Conservation (phyloP, 2,329 filamentous ascomycete species). For the Seiridium cupressi region DNA sequence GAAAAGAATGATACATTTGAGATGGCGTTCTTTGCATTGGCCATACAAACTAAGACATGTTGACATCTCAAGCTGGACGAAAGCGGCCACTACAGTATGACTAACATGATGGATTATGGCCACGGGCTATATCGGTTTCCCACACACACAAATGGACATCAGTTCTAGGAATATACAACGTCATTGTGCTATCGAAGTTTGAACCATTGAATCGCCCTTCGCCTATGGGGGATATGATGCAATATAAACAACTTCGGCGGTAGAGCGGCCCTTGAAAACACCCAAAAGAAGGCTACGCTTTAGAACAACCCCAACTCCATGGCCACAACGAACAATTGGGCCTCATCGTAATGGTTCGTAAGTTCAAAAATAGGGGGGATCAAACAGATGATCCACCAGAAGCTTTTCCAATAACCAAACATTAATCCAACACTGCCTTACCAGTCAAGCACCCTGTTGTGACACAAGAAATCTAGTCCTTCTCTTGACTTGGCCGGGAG, state of each 20-base stretch:
- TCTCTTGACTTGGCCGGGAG: too few species aligned
- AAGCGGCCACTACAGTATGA: too few species aligned
- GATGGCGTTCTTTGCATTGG: too few species aligned
- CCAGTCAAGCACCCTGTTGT: neutral
- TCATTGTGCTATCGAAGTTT: neutral
- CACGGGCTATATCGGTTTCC: too few species aligned
- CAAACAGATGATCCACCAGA: neutral
- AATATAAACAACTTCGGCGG: neutral
- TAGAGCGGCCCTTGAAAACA: neutral
- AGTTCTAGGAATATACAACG: neutral
- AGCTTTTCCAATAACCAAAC: neutral
- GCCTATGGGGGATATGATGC: neutral
- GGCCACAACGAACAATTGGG: neutral
- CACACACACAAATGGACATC: too few species aligned
- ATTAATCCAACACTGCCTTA: neutral
- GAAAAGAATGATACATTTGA: neutral
- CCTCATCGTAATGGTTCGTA: slow-evolving; percentile 1
- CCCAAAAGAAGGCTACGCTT: too few species aligned
- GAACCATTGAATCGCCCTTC: neutral
- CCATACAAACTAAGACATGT: too few species aligned
- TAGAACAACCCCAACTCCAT: neutral
- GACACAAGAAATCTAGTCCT: neutral
- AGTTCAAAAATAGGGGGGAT: neutral
- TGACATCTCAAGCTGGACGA: too few species aligned
- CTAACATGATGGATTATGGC: too few species aligned